phyloP scores from a whole-genome alignment of 2,329 filamentous ascomycete species.

The Botryosphaeria dothidea region DNA sequence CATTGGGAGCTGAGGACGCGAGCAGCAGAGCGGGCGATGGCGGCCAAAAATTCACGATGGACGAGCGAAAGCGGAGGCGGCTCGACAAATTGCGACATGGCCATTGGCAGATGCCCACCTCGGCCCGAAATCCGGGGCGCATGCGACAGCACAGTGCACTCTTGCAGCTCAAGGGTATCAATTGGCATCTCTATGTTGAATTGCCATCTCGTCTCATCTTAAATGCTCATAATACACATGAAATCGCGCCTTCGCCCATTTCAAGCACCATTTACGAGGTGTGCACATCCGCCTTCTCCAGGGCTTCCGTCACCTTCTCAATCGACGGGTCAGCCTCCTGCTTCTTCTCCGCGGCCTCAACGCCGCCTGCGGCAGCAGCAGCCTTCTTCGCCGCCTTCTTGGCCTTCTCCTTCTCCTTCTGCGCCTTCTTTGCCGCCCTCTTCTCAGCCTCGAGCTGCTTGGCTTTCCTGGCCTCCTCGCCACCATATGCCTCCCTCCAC shows the following conservation, averaged over 20 bases:
- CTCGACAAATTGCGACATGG: slow-evolving; percentile 9
- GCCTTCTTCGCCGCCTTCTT: slow-evolving; percentile 61
- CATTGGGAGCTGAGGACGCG: slow-evolving; percentile 14
- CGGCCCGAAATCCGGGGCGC: background rate
- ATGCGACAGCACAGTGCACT: slow-evolving; percentile 15
- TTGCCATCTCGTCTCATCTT: slow-evolving; percentile 9
- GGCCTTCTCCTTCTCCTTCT: slow-evolving; percentile 59
- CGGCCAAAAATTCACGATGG: slow-evolving; percentile 18
- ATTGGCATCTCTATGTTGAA: slow-evolving; percentile 16
- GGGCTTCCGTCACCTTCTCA: slow-evolving; percentile 20
- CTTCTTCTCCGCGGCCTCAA: slow-evolving; percentile 20
- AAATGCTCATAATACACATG: slow-evolving; percentile 2
- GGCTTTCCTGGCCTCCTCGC: slow-evolving; percentile 64
- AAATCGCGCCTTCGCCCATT: background rate
- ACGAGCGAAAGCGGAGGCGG: slow-evolving; percentile 19
- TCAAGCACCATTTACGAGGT: slow-evolving; percentile 16
- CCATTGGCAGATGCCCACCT: slow-evolving; percentile 13
- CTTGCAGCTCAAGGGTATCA: slow-evolving; percentile 10
- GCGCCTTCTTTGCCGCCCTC: slow-evolving; percentile 58
- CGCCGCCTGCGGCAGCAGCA: slow-evolving; percentile 39
- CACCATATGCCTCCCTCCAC: slow-evolving; percentile 76
- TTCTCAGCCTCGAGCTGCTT: slow-evolving; percentile 61
- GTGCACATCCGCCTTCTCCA: slow-evolving; percentile 19
- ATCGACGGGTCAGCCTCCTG: slow-evolving; percentile 19
- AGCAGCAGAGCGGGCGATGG: slow-evolving; percentile 8